Base-by-base conservation (phyloP, 2,329 filamentous ascomycete species). In the Xylariaceae sp. region DNA sequence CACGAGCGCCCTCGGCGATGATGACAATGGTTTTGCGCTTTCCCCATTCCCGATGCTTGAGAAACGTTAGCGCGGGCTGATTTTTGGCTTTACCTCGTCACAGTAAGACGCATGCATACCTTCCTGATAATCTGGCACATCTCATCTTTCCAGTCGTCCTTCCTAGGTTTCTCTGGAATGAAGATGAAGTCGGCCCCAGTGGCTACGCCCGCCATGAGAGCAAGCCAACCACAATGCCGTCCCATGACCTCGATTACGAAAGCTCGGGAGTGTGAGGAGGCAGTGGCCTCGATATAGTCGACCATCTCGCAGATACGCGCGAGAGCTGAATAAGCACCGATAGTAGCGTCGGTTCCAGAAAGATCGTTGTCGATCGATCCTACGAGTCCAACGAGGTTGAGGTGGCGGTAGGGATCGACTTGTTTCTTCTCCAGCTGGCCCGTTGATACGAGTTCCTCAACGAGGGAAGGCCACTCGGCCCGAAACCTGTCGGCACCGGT, bases 161-260 rank as follows among this genome's bases (percentile, higher is more conserved):
- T 82, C 44, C 91, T 90, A 56, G 95, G 95, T 72, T 93, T 92
- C 76, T 99, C 95, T 0, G 95, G 95, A 62, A 97, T 93, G 74
- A 99, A 98, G 67, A 98, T 85, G 75, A 96, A 99, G 74, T 99
- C 95, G 16, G 95, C 93, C 48, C 93, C 95, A 0, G 91, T 96
- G 56, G 91, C 93, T 57, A 99, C 93, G 68, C 93, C 93, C 14
- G 93, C 89, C 89, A 98, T 97, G 59, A 99, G 82, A 41, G 95
- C 95, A 60, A 99, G 81, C 95, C 95, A 99, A 60, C 95, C 95
- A 73, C 95, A 99, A 76, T 99, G 93, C 57, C 95, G 85, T 48
- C 95, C 95, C 95, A 99, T 99, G 68, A 99, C 95, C 74, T 97
- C 95, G 60, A 99, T 90, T 54, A 99, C 93, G 74, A 99, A 99